A percentile compares a stretch with the other conserved stretches of the same genome.
phyloP scores from a whole-genome alignment of 768 basidiomycete genomes.

The Flagelloscypha sp. region DNA sequence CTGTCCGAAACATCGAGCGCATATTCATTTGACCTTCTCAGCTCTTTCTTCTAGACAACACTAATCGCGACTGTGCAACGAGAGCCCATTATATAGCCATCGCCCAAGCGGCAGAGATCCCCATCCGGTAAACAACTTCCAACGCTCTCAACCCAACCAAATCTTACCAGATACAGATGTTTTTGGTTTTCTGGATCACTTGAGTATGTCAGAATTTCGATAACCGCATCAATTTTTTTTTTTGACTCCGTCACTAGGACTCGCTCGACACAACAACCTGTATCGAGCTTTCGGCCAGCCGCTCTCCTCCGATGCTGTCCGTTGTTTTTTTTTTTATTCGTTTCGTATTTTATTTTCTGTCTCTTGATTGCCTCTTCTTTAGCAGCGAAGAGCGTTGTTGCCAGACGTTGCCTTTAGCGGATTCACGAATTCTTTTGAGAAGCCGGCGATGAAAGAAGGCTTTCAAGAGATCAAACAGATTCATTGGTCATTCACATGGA shows the following conservation, averaged over 20 bases:
- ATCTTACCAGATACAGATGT: no score
- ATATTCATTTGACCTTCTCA: conserved; percentile 2
- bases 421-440: conserved; percentile 57
- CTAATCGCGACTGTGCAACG: conserved; percentile 70
- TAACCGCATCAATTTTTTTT: conserved; percentile 51
- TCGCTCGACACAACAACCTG: conserved; percentile 91
- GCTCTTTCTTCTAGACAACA: conserved; percentile 57
- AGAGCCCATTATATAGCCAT: conserved; percentile 65
- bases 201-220: neutral
- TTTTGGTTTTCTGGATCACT: neutral
- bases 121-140: conserved; percentile 39
- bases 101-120: conserved; percentile 45
- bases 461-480: conserved; percentile 69
- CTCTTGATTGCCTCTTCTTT: neutral
- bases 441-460: conserved; percentile 61
- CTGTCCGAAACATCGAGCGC: conserved; percentile 14
- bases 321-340: neutral
- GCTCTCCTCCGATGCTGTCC: conserved; percentile 24
- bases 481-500: conserved; percentile 76
- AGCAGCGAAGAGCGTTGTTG: conserved; percentile 44
- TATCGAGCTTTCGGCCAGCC: conserved; percentile 70
- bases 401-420: conserved; percentile 53
- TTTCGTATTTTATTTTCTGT: conserved; percentile 3
- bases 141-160: no score
- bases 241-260: conserved; percentile 68